A percentile compares a stretch with the other conserved stretches of the same genome.
These are phyloP conservation scores for Rhodofomes roseus DNA, from an alignment of 1,284 basidiomycete species.

Conservation along the genomic window DNA sequence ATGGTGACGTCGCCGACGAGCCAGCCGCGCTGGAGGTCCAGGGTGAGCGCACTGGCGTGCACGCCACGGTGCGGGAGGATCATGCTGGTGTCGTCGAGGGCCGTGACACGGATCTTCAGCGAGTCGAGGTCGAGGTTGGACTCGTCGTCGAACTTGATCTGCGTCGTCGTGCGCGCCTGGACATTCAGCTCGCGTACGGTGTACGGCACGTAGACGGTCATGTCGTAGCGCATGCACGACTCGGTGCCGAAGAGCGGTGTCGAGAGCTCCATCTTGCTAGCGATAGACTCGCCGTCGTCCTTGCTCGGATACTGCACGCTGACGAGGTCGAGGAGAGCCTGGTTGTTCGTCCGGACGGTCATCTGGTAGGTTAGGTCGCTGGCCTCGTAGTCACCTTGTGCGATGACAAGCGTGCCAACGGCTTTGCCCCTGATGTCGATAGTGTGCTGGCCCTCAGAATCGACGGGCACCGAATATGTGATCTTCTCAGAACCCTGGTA, in stretches of 20 bases:
- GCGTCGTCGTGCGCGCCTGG: slow-evolving; percentile 35
- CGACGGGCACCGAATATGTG: slow-evolving; percentile 37
- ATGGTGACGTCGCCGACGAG: slow-evolving; percentile 53
- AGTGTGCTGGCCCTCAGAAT: slow-evolving; percentile 35
- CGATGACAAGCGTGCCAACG: slow-evolving; percentile 48
- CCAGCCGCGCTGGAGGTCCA: slow-evolving; percentile 52
- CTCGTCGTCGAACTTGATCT: slow-evolving; percentile 46
- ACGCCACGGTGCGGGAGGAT: slow-evolving; percentile 41
- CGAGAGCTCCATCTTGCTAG: slow-evolving; percentile 36
- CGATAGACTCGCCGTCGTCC: slow-evolving; percentile 25
- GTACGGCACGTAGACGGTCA: slow-evolving; percentile 46
- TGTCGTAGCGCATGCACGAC: slow-evolving; percentile 53
- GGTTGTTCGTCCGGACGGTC: slow-evolving; percentile 40
- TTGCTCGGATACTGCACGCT: slow-evolving; percentile 29
- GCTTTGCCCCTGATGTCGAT: slow-evolving; percentile 45
- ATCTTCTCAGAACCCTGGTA: slow-evolving; percentile 38
- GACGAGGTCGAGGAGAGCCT: slow-evolving; percentile 35
- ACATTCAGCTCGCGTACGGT: slow-evolving; percentile 44
- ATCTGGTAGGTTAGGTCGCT: slow-evolving; percentile 47
- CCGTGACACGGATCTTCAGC: slow-evolving; percentile 42
- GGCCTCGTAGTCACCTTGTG: slow-evolving; percentile 36
- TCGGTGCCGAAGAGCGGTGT: slow-evolving; percentile 18
- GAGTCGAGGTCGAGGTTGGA: slow-evolving; percentile 38
- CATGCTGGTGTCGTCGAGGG: slow-evolving; percentile 36
- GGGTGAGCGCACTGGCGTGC: slow-evolving; percentile 33